phyloP scores from a whole-genome alignment of 2,329 filamentous ascomycete species.

The Botryotinia calthae region DNA sequence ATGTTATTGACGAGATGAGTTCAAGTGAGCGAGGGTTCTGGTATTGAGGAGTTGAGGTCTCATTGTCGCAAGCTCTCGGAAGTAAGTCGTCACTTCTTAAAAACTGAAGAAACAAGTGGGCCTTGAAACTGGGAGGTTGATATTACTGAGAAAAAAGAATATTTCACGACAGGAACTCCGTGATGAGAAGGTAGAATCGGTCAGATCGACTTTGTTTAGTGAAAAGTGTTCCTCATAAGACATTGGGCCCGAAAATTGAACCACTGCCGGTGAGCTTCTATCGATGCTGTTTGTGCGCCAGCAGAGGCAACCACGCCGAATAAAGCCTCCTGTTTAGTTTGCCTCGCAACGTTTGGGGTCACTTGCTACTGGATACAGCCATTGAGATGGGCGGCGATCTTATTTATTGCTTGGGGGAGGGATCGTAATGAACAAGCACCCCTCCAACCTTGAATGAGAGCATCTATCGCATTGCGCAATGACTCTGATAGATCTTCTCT shows the following conservation, averaged over 20 bases:
- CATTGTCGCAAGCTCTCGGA: background rate
- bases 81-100: background rate
- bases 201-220: background rate
- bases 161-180: background rate
- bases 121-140: background rate
- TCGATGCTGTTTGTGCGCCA: constrained; percentile 68
- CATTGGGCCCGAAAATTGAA: no score
- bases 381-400: background rate
- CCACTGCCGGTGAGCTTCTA: no score
- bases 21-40: background rate
- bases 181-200: background rate
- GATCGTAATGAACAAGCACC: constrained; percentile 62
- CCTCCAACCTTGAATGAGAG: background rate
- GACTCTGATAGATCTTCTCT: background rate
- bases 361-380: background rate
- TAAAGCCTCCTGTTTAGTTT: background rate
- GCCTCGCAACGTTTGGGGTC: background rate
- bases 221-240: background rate
- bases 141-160: background rate
- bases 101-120: background rate
- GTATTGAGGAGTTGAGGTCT: background rate
- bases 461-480: background rate
- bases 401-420: constrained; percentile 70
- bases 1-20: background rate
- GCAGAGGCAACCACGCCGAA: constrained; percentile 50